phyloP scores from a whole-genome alignment of 140 eudicot genomes.

The Cichorium intybus region DNA sequence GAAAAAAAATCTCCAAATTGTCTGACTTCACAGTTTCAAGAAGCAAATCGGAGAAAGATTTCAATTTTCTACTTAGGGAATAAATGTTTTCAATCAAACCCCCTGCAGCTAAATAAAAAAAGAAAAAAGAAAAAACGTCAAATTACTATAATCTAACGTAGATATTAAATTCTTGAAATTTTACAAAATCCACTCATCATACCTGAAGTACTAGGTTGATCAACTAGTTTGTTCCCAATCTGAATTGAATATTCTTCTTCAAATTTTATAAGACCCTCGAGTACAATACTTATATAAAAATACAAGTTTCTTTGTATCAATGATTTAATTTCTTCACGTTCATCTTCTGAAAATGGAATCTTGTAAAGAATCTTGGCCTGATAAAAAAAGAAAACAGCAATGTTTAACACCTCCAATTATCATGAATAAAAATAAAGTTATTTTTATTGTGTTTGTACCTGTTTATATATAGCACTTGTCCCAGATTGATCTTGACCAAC shows the following conservation, averaged over 20 bases:
- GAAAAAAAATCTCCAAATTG: constrained; percentile 58
- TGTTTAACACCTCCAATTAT: constrained; percentile 9
- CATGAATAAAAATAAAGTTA: not conserved
- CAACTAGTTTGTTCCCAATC: constrained; percentile 25
- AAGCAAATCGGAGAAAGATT: constrained; percentile 69
- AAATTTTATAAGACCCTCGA: constrained; percentile 67
- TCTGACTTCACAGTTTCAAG: constrained; percentile 49
- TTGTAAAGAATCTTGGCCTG: constrained; percentile 74
- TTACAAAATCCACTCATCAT: not conserved
- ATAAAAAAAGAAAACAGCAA: constrained; percentile 2
- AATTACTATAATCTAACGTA: not conserved
- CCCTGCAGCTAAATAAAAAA: constrained; percentile 31
- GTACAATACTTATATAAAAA: constrained; percentile 63
- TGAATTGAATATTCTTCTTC: constrained; percentile 56
- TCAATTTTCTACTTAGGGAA: constrained; percentile 43
- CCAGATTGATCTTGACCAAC: constrained; percentile 87
- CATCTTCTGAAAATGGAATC: constrained; percentile 76
- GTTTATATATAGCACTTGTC: constrained; percentile 74
- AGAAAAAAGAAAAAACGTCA: constrained; percentile 34
- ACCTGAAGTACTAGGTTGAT: constrained; percentile 84
- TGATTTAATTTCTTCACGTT: constrained; percentile 45
- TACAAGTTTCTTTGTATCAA: constrained; percentile 75
- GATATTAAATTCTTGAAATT: not conserved
- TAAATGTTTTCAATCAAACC: constrained; percentile 29
- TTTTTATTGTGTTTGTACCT: constrained; percentile 39